These are phyloP conservation scores for Diaporthe sp. DNA, from an alignment of 2,329 filamentous ascomycete genomes.

Conservation along the genomic window DNA sequence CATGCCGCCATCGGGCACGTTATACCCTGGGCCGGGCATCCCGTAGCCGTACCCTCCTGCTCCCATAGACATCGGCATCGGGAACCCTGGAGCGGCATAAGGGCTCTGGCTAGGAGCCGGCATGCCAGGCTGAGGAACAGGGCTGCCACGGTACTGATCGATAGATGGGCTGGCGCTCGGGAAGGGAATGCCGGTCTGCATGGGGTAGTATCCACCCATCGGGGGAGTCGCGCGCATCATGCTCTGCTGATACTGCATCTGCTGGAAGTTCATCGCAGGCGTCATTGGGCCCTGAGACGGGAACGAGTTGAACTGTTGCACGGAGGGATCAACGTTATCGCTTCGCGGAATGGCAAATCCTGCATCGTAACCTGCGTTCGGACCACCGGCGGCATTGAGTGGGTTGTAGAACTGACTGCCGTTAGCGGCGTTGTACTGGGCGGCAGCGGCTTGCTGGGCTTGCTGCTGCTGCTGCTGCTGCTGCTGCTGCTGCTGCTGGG, in stretches of 20 bases:
- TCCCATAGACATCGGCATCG: slow-evolving; percentile 49
- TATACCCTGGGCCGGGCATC: slow-evolving; percentile 32
- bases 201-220: slow-evolving; percentile 68
- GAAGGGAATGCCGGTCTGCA: slow-evolving; percentile 68
- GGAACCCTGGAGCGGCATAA: slow-evolving; percentile 63
- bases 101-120: slow-evolving; percentile 54
- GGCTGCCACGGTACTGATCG: slow-evolving; percentile 67
- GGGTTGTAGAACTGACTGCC: slow-evolving; percentile 64
- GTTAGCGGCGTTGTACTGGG: slow-evolving; percentile 50
- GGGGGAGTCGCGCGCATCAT: slow-evolving; percentile 65
- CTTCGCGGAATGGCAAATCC: slow-evolving; percentile 62
- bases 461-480: slow-evolving; percentile 37
- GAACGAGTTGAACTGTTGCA: slow-evolving; percentile 59
- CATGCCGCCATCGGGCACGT: slow-evolving; percentile 33
- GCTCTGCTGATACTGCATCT: slow-evolving; percentile 68
- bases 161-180: slow-evolving; percentile 58
- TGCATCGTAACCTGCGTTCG: slow-evolving; percentile 57
- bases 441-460: slow-evolving; percentile 42
- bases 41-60: slow-evolving; percentile 58
- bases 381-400: slow-evolving; percentile 52
- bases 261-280: slow-evolving; percentile 61
- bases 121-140: slow-evolving; percentile 50
- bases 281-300: slow-evolving; percentile 61
- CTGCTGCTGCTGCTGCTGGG: slow-evolving; percentile 35
- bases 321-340: slow-evolving; percentile 62